These are phyloP conservation scores for Seiridium unicorne DNA, from an alignment of 2,329 filamentous ascomycete genomes.

Conservation along the genomic window DNA sequence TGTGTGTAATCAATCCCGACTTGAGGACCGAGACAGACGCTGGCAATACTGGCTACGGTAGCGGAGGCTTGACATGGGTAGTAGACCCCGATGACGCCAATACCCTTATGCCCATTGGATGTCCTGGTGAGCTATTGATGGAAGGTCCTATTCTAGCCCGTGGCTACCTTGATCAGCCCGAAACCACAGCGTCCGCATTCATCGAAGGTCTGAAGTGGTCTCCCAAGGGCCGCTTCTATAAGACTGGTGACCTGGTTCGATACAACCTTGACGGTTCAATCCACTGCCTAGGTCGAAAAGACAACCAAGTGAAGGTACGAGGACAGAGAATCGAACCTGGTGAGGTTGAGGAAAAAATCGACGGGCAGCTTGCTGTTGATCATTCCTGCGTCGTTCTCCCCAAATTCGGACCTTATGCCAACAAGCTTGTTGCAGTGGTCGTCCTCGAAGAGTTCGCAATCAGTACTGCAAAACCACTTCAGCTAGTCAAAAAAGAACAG, in stretches of 20 bases:
- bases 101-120: slow-evolving; percentile 8
- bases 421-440: slow-evolving; percentile 3
- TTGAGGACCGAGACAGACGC: background rate
- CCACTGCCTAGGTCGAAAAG: slow-evolving; percentile 30
- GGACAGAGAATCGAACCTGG: slow-evolving; percentile 40
- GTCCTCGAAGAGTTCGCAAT: slow-evolving; percentile 5
- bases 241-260: slow-evolving; percentile 19
- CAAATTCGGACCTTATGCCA: slow-evolving; percentile 3
- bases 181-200: slow-evolving; percentile 19
- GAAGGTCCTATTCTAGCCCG: slow-evolving; percentile 11
- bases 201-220: slow-evolving; percentile 14
- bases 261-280: slow-evolving; percentile 26
- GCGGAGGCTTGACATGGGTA: slow-evolving; percentile 8
- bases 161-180: slow-evolving; percentile 28
- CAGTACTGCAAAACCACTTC: background rate
- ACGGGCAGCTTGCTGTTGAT: background rate
- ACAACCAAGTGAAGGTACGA: slow-evolving; percentile 37
- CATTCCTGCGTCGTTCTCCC: slow-evolving; percentile 7
- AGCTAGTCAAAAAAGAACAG: background rate
- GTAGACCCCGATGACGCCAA: slow-evolving; percentile 11
- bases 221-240: slow-evolving; percentile 11
- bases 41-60: slow-evolving; percentile 5
- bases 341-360: slow-evolving; percentile 30
- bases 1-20: background rate
- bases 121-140: slow-evolving; percentile 11